Base-by-base conservation (phyloP, 2,329 filamentous ascomycete species). In the Ascochyta lentis region DNA sequence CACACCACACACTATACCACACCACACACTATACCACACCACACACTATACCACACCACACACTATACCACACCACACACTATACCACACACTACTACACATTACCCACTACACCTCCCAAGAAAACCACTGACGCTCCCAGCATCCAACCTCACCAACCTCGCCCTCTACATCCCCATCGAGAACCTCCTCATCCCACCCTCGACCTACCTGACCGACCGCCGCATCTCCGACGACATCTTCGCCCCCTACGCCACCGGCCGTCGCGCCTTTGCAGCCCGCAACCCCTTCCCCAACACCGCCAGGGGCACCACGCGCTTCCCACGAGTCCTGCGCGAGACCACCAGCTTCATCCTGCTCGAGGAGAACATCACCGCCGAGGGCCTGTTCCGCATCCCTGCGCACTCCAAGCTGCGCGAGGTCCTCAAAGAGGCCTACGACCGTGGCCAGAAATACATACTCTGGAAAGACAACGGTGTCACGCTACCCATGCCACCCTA, bases 391-490 rank as follows among this genome's bases (percentile, higher is more conserved):
- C 76, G 83, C 10, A 79, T 85, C 6, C 80, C 81, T 12, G 79
- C 82, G 3, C 81, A 83, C 55, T 76, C 77, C 2, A 78, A 79
- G 26, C 69, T 83, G 12, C 74, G 80, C 39, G 80, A 82, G 22
- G 75, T 83, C 2, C 69, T 84, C 37, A 80, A 78, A 51, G 83
- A 85, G 56, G 81, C 82, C 6, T 84, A 84, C 54, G 81, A 85
- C 65, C 73, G 83, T 38, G 80, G 81, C 19, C 83, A 85, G 60
- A 78, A 80, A 56, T 83, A 80, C 62, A 81, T 83, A 40, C 69
- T 84, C 5, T 83, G 79, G 80, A 82, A 81, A 60, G 78, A 81
- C 62, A 74, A 75, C 48, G 64, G 65, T 24, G 63, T 65, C 6
- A 69, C 65, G 8, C 65, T 77, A 24, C 74, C 71, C 3, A 40